Base-by-base conservation (phyloP, 371 early-diverging fungal species). In the Apophysomyces trapeziformis region DNA sequence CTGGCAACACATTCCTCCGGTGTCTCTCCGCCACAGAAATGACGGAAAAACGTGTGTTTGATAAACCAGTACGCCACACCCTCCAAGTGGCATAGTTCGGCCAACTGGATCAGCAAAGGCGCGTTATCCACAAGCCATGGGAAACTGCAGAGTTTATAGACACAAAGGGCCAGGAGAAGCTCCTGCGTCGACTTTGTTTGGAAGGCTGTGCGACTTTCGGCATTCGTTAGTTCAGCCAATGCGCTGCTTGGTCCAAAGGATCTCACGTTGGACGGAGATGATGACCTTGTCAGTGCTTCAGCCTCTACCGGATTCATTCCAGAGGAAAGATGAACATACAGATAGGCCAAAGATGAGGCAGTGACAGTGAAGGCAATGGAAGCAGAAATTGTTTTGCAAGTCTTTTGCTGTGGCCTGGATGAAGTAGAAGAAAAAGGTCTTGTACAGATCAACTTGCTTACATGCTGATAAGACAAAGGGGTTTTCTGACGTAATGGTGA, bases 1-100 rank as follows among this genome's bases (percentile, higher is more conserved):
- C 89, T 89, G n/a, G 89, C 88, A 8, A 89, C 78, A 64, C 95
- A 93, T 69, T 96, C 96, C 12, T 87, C 88, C 37, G 92, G 84
- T 14, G 90, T 89, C 77, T 98, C 97, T 63, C 99, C 99, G 46
- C 95, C 97, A 73, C 96, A 96, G 76, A 97, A 97, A 66, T 94
- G 93, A 37, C 84, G 84, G 79, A 96, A 97, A 79, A 96, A 94
- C 13, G 96, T 95, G 45, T 85, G 82, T 75, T 89, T 90, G 63
- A 96, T 81, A n/a, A 92, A 72, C 72, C 85, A 87, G 71, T 94
- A 86, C 9, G 85, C 77, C 7, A 84, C 82, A 2, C 76, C 67
- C 21, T 85, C 73, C 38, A 93, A 57, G n/a, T 84, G 78, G 43
- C 91, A 50, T 61, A 72, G 81, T 68, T 91, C 88, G 44, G 91